A percentile compares a stretch with the other conserved stretches of the same genome.
These are phyloP conservation scores for Oryza australiensis DNA, from an alignment of 176 grass and related monocot genomes.

Conservation along the genomic window DNA sequence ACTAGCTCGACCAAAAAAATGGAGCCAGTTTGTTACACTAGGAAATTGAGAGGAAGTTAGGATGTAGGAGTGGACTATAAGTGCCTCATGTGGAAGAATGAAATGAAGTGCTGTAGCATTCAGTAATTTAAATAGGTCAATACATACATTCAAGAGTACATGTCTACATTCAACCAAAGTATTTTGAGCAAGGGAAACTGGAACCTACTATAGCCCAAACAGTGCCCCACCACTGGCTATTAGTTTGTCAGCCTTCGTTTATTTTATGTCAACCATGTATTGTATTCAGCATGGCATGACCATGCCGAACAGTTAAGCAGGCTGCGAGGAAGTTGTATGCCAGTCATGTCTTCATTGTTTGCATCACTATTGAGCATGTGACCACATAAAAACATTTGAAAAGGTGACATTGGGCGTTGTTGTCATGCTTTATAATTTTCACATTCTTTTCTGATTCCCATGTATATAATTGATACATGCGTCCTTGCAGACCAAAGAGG, in stretches of 20 bases:
- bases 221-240: not conserved
- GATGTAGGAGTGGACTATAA: not conserved
- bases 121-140: not conserved
- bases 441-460: not conserved
- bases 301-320: constrained; percentile 5
- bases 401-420: not conserved
- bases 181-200: not conserved
- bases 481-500: constrained; percentile 56
- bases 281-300: not conserved
- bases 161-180: not conserved
- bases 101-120: not conserved
- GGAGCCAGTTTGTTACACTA: not conserved
- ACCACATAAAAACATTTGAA: not conserved
- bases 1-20: not conserved
- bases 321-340: not conserved
- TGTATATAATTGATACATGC: not conserved
- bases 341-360: constrained; percentile 1
- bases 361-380: not conserved
- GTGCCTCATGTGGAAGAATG: not conserved
- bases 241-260: not conserved
- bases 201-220: not conserved
- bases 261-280: not conserved
- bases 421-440: constrained; percentile 16
- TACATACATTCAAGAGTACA: not conserved
- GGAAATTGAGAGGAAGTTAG: not conserved